Conservation (phyloP, 805 yeast genomes). For the Barnettozyma botsteinii region DNA sequence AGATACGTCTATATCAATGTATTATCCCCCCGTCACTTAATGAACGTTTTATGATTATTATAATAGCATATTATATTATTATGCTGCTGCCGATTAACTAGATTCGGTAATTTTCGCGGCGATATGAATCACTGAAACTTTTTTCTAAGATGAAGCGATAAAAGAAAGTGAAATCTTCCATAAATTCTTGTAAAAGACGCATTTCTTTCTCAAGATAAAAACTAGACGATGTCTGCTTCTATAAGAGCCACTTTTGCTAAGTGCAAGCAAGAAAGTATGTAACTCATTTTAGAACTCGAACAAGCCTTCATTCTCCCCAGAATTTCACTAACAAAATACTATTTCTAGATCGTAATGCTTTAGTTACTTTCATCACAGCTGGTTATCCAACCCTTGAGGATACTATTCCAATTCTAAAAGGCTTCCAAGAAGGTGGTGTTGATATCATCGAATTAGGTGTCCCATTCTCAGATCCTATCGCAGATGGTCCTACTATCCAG, state of each 20-base stretch:
- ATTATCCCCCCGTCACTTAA: neutral
- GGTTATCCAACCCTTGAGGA: slow-evolving; percentile 88
- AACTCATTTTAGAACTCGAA: neutral
- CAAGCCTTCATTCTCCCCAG: too few species aligned
- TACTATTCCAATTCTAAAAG: slow-evolving; percentile 78
- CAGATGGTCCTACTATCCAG: slow-evolving; percentile 98
- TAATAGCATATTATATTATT: neutral
- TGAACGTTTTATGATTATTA: neutral
- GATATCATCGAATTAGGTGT: slow-evolving; percentile 92
- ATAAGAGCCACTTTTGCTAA: slow-evolving; percentile 54
- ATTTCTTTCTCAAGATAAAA: neutral
- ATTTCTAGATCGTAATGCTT: slow-evolving; percentile 63
- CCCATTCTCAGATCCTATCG: slow-evolving; percentile 97
- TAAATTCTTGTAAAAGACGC: too few species aligned
- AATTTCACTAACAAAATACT: too few species aligned
- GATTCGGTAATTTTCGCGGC: slow-evolving; percentile 2
- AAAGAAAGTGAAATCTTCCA: neutral
- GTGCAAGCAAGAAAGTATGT: slow-evolving; percentile 45
- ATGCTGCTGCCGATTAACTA: neutral
- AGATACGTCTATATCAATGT: too few species aligned
- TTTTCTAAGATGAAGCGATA: neutral
- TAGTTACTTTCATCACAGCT: slow-evolving; percentile 90
- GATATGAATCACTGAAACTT: neutral
- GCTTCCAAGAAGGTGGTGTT: slow-evolving; percentile 92
- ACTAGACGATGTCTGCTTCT: slow-evolving; percentile 30